Percentiles rank a stretch among this genome's conserved stretches.
These are phyloP conservation scores for Linnemannia exigua DNA, from an alignment of 192 early-diverging fungal genomes.

Conservation along the genomic window DNA sequence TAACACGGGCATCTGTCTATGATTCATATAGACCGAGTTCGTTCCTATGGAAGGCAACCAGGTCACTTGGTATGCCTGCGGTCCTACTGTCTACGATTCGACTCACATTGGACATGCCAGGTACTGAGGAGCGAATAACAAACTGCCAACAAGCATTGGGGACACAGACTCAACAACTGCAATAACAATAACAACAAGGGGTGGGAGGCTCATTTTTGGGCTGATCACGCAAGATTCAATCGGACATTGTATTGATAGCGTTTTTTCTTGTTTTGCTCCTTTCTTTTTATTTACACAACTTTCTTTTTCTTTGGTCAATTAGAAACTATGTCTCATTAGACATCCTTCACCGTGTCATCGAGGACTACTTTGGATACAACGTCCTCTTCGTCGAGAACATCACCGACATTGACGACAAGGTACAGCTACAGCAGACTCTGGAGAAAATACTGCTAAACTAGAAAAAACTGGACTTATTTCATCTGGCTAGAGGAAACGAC, in stretches of 20 bases:
- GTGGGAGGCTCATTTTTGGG: conserved; percentile 4
- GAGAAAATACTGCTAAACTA: not conserved
- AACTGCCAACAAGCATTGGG: not conserved
- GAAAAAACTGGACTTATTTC: no score
- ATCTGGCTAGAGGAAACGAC: not conserved
- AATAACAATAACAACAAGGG: not conserved
- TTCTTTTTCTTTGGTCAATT: conserved; percentile 10
- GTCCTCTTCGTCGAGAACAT: conserved; percentile 97
- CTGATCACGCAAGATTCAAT: conserved; percentile 5
- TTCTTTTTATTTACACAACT: not conserved
- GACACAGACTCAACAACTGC: not conserved
- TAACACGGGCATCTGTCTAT: not conserved
- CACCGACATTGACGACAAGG: conserved; percentile 99
- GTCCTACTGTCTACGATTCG: conserved; percentile 97
- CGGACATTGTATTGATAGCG: not conserved
- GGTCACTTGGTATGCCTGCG: conserved; percentile 98
- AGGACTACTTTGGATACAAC: conserved; percentile 96
- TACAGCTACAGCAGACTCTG: conserved; percentile 7
- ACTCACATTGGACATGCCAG: conserved; percentile 98
- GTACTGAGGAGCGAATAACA: conserved; percentile 46
- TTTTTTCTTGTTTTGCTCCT: not conserved
- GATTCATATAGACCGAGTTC: conserved; percentile 81
- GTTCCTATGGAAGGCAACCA: conserved; percentile 83
- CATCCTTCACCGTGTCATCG: conserved; percentile 92
- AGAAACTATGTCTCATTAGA: conserved; percentile 95